Evolutionary conservation across 495 filamentous ascomycete species (phyloP).

Genomic region (Pyronema omphalodes): DNA sequence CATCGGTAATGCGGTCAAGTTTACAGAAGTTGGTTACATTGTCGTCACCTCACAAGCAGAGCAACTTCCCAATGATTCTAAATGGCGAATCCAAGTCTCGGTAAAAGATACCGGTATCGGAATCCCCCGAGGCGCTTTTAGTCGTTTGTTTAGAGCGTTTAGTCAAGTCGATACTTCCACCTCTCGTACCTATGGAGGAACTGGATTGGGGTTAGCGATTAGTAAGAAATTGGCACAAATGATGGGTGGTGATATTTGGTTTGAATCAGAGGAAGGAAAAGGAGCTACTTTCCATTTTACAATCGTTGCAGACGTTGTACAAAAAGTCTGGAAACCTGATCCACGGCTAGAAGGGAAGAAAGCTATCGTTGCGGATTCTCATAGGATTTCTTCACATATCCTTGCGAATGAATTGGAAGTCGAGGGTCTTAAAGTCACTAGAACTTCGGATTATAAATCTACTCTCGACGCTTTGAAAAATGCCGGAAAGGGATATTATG

Average conservation of each 20-base stretch:
- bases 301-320: conserved; percentile 16
- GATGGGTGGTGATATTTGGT: conserved; percentile 25
- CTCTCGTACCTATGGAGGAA: conserved; percentile 22
- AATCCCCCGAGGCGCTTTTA: conserved; percentile 19
- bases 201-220: conserved; percentile 21
- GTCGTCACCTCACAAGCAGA: conserved; percentile 23
- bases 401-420: conserved; percentile 22
- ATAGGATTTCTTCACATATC: conserved; percentile 22
- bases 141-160: conserved; percentile 20
- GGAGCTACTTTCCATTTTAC: conserved; percentile 22
- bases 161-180: conserved; percentile 24
- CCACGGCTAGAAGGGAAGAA: conserved; percentile 17
- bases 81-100: conserved; percentile 17
- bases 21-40: conserved; percentile 47
- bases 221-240: conserved; percentile 25
- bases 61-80: conserved; percentile 2
- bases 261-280: conserved; percentile 21
- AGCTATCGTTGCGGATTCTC: conserved; percentile 20
- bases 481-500: conserved; percentile 11
- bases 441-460: conserved; percentile 10
- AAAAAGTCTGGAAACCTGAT: conserved; percentile 13
- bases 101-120: conserved; percentile 23
- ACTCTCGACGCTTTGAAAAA: conserved; percentile 10
- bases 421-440: conserved; percentile 16
- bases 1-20: conserved; percentile 58